A percentile compares a stretch with the other conserved stretches of the same genome.
These are phyloP conservation scores for Nicotiana sylvestris DNA, from an alignment of 257 asterid genomes.

Conservation along the genomic window DNA sequence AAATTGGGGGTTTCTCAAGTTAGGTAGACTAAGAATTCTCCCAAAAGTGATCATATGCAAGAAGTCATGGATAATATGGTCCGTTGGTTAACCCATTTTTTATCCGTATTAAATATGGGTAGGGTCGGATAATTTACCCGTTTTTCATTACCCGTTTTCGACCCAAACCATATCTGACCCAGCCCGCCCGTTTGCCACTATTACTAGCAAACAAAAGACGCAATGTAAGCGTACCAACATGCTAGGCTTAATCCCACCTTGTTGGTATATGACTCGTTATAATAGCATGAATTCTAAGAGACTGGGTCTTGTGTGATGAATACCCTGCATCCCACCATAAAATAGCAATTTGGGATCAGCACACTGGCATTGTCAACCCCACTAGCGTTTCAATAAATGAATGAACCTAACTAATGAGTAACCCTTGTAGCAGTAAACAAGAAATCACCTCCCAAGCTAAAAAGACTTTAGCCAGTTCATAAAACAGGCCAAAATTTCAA, in stretches of 20 bases:
- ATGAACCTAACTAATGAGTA: neutral
- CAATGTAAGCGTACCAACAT: neutral
- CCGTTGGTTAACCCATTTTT: no score
- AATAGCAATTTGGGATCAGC: neutral
- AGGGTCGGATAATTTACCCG: no score
- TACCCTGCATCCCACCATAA: neutral
- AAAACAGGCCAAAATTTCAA: neutral
- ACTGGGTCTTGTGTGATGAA: no score
- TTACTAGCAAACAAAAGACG: neutral
- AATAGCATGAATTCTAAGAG: no score
- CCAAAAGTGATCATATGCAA: no score
- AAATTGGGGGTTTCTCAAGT: no score
- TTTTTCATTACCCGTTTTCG: no score
- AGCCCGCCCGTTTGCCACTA: no score
- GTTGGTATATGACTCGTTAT: neutral
- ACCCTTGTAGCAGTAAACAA: neutral
- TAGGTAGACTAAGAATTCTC: no score
- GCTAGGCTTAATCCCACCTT: neutral
- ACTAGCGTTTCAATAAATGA: neutral
- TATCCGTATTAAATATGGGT: no score
- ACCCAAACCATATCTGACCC: no score
- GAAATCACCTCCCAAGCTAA: neutral
- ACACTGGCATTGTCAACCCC: neutral
- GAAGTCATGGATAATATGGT: no score
- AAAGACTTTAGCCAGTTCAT: neutral